These are phyloP conservation scores for Aspergillus saccharolyticus DNA, from an alignment of 495 filamentous ascomycete species.

Conservation along the genomic window DNA sequence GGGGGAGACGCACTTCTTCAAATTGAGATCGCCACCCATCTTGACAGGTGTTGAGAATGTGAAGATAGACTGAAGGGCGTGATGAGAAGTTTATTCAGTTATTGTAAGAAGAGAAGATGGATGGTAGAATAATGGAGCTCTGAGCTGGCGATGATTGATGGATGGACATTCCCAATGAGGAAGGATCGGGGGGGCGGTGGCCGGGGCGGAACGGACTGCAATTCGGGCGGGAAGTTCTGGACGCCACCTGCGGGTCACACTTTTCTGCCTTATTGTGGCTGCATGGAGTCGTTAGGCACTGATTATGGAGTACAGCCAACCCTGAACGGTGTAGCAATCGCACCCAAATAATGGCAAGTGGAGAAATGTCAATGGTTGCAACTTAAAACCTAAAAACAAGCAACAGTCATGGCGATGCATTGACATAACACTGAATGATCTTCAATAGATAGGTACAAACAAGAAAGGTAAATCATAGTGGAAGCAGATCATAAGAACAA, in stretches of 20 bases:
- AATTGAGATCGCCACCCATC: constrained; percentile 86
- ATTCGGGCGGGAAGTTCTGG: too few relatives aligned
- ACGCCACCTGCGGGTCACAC: background rate
- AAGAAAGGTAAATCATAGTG: constrained; percentile 15
- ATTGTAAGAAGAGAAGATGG: background rate
- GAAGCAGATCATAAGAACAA: constrained; percentile 9
- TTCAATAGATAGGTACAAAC: constrained; percentile 27
- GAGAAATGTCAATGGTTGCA: too few relatives aligned
- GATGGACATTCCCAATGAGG: background rate
- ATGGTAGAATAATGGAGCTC: background rate
- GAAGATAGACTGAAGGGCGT: background rate
- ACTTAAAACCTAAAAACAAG: background rate
- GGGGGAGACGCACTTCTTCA: constrained; percentile 64
- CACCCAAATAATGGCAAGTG: too few relatives aligned
- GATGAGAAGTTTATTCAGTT: background rate
- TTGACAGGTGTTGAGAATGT: constrained; percentile 28
- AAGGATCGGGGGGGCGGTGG: background rate
- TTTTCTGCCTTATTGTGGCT: too few relatives aligned
- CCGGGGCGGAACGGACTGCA: background rate
- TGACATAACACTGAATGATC: background rate
- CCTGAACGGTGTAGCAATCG: too few relatives aligned
- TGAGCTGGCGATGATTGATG: background rate
- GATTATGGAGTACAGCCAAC: too few relatives aligned
- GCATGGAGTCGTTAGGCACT: too few relatives aligned
- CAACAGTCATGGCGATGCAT: background rate